A percentile compares a stretch with the other conserved stretches of the same genome.
Evolutionary conservation across 495 filamentous ascomycete species (phyloP).

Genomic region (Aspergillus homomorphus): DNA sequence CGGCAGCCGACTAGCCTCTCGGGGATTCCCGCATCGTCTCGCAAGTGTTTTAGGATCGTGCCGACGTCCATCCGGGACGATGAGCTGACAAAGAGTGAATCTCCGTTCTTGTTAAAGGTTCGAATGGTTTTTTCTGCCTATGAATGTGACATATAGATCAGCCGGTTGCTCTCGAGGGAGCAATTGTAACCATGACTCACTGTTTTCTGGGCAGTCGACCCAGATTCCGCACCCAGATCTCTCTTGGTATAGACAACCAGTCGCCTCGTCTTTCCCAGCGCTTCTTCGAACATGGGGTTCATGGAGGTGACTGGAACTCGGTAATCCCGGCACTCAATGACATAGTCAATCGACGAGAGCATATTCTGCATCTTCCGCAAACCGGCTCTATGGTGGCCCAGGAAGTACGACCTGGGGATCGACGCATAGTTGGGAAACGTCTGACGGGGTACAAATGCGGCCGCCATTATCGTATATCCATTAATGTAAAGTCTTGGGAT

Average conservation of each 20-base stretch:
- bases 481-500: not conserved
- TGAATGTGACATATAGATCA: not conserved
- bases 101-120: slow-evolving; percentile 53
- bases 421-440: slow-evolving; percentile 65
- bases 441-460: slow-evolving; percentile 68
- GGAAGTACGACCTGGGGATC: slow-evolving; percentile 87
- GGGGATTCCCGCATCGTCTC: slow-evolving; percentile 39
- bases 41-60: slow-evolving; percentile 56
- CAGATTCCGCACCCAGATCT: slow-evolving; percentile 60
- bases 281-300: slow-evolving; percentile 87
- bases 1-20: slow-evolving; percentile 67
- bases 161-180: not conserved
- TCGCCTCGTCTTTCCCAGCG: slow-evolving; percentile 63
- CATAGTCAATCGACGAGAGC: slow-evolving; percentile 76
- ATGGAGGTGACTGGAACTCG: slow-evolving; percentile 82
- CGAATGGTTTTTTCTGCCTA: slow-evolving; percentile 50
- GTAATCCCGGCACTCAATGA: slow-evolving; percentile 94
- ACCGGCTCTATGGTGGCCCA: slow-evolving; percentile 91
- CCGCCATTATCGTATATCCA: slow-evolving; percentile 19
- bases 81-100: slow-evolving; percentile 63
- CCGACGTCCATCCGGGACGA: slow-evolving; percentile 47
- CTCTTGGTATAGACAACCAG: slow-evolving; percentile 89
- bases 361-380: slow-evolving; percentile 79
- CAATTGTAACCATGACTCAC: slow-evolving; percentile 25
- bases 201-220: slow-evolving; percentile 24